Base-by-base conservation (phyloP, 2,329 filamentous ascomycete species). In the Colletotrichum coccodes region DNA sequence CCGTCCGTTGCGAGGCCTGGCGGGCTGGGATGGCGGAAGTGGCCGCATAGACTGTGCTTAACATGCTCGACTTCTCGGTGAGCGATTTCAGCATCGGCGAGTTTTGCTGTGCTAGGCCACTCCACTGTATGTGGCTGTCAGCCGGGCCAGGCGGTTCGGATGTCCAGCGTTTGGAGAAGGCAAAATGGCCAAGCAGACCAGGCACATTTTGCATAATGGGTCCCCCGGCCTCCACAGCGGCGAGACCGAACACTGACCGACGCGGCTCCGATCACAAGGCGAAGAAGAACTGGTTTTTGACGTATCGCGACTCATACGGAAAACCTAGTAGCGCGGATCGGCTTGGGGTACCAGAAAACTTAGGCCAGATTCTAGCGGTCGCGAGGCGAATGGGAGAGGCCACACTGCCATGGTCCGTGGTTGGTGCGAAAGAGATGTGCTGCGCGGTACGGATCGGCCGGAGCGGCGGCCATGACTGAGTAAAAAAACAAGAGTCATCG, bases 381-480 rank as follows among this genome's bases (percentile, higher is more conserved):
- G 64, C 60, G 60, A 60, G 47, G 49, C 46, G 61, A 59, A 54
- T 23, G 54, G 30, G 54, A 42, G 61, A 68, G 61, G 61, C 62
- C 54, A 66, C 38, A 34, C 32, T 58, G 60, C 32, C 44, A 40
- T 34, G 50, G 49, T 64, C 52, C 38, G 36, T 26, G 60, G 65
- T 60, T 34, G 61, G 49, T 65, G 56, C 61, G 56, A 65, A 53
- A 68, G 53, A 38, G 60, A 49, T 26, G 34, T 21, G 38, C 36
- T 36, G 16, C 30, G 30, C 30, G 64, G 46, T 68, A 54, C 66
- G 66, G 66, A 69, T 69, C 61, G 56, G 66, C 66, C 66, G 66
- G 66, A 66, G 62, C 49, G 53, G 49, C 54, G 42, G 60, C 21
- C 23, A 42, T 50, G 40, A 66, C 61, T 57, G 62, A 69, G 61